These are phyloP conservation scores for Penicillium sp. DNA, from an alignment of 2,329 filamentous ascomycete genomes.

Conservation along the genomic window DNA sequence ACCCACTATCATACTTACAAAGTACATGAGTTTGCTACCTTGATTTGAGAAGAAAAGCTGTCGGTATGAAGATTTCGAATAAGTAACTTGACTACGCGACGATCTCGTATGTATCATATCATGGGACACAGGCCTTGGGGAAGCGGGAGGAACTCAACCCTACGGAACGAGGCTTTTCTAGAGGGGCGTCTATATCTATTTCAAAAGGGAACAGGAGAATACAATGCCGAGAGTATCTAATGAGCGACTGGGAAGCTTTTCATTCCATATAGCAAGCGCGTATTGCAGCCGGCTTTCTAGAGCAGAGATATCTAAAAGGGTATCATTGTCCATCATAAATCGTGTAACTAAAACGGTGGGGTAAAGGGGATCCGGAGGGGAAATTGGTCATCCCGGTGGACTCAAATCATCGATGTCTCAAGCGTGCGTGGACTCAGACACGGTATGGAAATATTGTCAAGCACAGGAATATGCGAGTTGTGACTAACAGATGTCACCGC, in stretches of 20 bases:
- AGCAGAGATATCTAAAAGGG: constrained; percentile 21
- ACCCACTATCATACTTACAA: neutral
- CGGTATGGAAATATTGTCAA: constrained; percentile 20
- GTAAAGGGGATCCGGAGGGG: neutral
- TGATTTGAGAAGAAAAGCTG: neutral
- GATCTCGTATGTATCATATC: too few species aligned
- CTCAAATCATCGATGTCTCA: constrained; percentile 22
- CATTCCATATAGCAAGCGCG: constrained; percentile 3
- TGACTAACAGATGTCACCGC: constrained; percentile 6
- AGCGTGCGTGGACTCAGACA: constrained; percentile 24
- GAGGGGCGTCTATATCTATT: too few species aligned
- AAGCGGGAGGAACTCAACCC: too few species aligned
- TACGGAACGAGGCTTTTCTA: too few species aligned
- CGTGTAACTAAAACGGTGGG: constrained; percentile 7
- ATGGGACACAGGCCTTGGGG: too few species aligned
- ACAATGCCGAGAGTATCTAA: too few species aligned
- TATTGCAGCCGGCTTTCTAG: constrained; percentile 11
- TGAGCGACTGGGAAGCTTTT: neutral
- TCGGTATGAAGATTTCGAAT: too few species aligned
- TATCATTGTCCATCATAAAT: constrained; percentile 30
- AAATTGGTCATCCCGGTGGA: neutral
- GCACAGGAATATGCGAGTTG: constrained; percentile 16
- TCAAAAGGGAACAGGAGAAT: too few species aligned
- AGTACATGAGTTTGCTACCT: neutral
- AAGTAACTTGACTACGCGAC: too few species aligned